Evolutionary conservation across 768 basidiomycete genomes (phyloP).

Genomic region (Trametopsis cervina): DNA sequence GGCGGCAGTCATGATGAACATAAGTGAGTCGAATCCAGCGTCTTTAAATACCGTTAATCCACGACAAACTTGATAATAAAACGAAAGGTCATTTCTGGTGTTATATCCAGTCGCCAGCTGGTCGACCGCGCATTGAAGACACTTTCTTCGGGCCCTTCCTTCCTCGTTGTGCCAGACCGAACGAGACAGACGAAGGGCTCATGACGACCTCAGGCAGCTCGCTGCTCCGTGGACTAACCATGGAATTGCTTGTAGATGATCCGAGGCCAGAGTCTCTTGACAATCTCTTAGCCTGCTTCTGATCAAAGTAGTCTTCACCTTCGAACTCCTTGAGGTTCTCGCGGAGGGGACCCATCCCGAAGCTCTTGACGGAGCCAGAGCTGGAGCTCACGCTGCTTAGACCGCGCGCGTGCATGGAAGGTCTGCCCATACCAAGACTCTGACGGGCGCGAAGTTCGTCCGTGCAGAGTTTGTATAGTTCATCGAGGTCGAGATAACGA

Average conservation of each 20-base stretch:
- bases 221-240: conserved; percentile 15
- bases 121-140: conserved; percentile 12
- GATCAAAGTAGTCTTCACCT: not conserved
- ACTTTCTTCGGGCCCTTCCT: not conserved
- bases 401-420: conserved; percentile 32
- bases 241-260: conserved; percentile 8
- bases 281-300: conserved; percentile 5
- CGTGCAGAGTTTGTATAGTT: conserved; percentile 56
- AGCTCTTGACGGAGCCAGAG: conserved; percentile 49
- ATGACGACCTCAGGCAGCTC: conserved; percentile 10
- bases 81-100: not conserved
- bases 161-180: conserved; percentile 1
- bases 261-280: conserved; percentile 21
- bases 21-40: not conserved
- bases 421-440: conserved; percentile 14
- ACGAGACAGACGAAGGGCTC: conserved; percentile 12
- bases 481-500: conserved; percentile 60
- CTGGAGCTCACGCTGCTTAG: conserved; percentile 46
- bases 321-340: conserved; percentile 38
- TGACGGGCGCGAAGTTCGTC: conserved; percentile 52
- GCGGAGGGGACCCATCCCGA: conserved; percentile 43
- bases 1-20: not conserved
- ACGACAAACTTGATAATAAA: too few relatives aligned
- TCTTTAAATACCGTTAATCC: not conserved
- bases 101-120: conserved; percentile 23